Percentiles rank a stretch among this genome's conserved stretches.
These are phyloP conservation scores for Eucalyptus curtisii DNA, from an alignment of 345 rosid species.

Conservation along the genomic window DNA sequence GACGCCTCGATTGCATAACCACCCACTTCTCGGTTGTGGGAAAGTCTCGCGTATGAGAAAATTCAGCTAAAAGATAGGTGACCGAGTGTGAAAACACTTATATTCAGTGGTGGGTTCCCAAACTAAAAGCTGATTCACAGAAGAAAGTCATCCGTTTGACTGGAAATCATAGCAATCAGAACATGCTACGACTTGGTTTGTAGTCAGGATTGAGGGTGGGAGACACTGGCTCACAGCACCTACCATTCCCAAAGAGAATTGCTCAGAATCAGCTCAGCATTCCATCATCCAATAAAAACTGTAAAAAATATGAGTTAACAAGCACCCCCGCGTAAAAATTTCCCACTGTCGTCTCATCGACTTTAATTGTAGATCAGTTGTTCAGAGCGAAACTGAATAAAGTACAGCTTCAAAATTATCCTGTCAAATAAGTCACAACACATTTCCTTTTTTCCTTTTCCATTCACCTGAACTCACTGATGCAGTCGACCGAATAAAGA, in stretches of 20 bases:
- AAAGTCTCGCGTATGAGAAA: neutral
- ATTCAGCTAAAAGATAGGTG: neutral
- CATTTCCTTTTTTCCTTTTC: neutral
- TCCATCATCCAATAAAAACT: neutral
- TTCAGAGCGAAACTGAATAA: neutral
- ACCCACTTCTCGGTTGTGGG: neutral
- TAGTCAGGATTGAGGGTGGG: neutral
- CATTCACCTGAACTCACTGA: neutral
- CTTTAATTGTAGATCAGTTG: neutral
- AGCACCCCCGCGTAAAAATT: neutral
- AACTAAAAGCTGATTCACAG: neutral
- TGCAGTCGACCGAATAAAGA: neutral
- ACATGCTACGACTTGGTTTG: neutral
- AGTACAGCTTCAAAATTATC: neutral
- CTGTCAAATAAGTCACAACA: neutral
- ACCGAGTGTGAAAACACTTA: neutral
- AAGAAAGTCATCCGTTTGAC: neutral
- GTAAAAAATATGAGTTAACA: neutral
- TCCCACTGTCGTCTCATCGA: neutral
- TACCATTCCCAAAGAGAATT: neutral
- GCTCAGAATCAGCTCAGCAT: neutral
- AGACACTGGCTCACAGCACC: neutral
- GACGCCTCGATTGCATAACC: neutral
- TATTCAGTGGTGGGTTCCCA: neutral
- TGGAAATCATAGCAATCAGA: neutral